phyloP scores from a whole-genome alignment of 768 basidiomycete species.

The Clathrus columnatus region DNA sequence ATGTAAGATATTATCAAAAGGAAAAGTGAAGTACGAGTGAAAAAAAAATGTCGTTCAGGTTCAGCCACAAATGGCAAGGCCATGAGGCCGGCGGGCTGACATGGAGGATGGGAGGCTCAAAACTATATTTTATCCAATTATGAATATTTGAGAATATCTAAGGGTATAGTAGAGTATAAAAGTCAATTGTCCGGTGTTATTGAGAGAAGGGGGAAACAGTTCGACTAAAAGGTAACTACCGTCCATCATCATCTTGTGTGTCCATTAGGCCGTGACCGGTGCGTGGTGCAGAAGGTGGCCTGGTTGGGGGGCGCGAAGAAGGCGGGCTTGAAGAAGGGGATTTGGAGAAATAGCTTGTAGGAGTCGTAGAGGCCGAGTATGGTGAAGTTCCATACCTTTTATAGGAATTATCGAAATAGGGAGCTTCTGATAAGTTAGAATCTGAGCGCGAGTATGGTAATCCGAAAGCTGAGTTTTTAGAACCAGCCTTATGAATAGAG shows the following conservation, averaged over 20 bases:
- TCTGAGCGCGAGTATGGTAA: slow-evolving; percentile 22
- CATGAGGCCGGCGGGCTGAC: no score
- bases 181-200: not conserved
- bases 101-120: no score
- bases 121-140: not conserved
- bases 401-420: not conserved
- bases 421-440: not conserved
- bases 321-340: slow-evolving; percentile 5
- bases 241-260: slow-evolving; percentile 3
- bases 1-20: no score
- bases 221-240: not conserved
- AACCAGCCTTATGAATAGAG: slow-evolving; percentile 39
- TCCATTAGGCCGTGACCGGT: slow-evolving; percentile 1
- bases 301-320: slow-evolving; percentile 6
- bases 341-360: not conserved
- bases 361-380: not conserved
- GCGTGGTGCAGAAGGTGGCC: slow-evolving; percentile 8
- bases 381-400: not conserved
- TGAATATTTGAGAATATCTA: not conserved
- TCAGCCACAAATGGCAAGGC: no score
- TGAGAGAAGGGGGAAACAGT: not conserved
- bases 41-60: no score
- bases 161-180: not conserved
- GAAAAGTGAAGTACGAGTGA: no score
- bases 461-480: slow-evolving; percentile 42